Conservation (phyloP, 768 basidiomycete species). For the Lactarius hengduanensis region DNA sequence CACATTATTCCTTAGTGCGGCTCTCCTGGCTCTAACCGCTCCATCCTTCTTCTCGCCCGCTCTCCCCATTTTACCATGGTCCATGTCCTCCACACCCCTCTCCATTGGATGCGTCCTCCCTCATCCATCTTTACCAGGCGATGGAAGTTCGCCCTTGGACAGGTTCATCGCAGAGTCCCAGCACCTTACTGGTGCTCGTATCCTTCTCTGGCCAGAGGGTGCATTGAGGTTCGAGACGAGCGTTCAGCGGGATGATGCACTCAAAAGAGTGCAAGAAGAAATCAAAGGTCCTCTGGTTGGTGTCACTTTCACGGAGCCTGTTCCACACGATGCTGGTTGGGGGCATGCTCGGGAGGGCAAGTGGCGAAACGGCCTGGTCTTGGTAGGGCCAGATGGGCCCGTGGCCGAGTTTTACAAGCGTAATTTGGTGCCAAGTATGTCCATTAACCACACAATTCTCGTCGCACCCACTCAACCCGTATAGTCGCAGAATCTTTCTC, state of each 20-base stretch:
- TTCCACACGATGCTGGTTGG: constrained; percentile 41
- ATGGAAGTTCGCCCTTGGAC: constrained; percentile 45
- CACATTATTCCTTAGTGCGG: constrained; percentile 39
- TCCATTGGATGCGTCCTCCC: constrained; percentile 70
- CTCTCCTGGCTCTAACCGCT: constrained; percentile 48
- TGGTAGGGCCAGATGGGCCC: constrained; percentile 45
- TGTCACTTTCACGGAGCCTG: constrained; percentile 68
- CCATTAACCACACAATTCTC: background rate
- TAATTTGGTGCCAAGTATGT: constrained; percentile 74
- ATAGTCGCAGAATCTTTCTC: constrained; percentile 79
- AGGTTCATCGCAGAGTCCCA: constrained; percentile 62
- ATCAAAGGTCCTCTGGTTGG: constrained; percentile 53
- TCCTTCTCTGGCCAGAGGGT: constrained; percentile 81
- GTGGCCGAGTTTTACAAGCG: constrained; percentile 68
- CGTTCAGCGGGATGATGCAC: constrained; percentile 48
- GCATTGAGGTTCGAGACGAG: constrained; percentile 62
- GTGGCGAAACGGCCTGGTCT: constrained; percentile 61
- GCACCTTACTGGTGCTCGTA: constrained; percentile 45
- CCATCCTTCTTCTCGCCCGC: constrained; percentile 53
- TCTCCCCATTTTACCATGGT: constrained; percentile 42
- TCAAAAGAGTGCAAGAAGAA: constrained; percentile 43
- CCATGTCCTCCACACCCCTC: constrained; percentile 50
- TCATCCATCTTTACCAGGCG: constrained; percentile 41
- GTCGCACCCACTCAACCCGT: constrained; percentile 19
- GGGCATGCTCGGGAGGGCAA: constrained; percentile 39